Conservation (phyloP, 2,329 filamentous ascomycete genomes). For the Fusarium zealandicum region DNA sequence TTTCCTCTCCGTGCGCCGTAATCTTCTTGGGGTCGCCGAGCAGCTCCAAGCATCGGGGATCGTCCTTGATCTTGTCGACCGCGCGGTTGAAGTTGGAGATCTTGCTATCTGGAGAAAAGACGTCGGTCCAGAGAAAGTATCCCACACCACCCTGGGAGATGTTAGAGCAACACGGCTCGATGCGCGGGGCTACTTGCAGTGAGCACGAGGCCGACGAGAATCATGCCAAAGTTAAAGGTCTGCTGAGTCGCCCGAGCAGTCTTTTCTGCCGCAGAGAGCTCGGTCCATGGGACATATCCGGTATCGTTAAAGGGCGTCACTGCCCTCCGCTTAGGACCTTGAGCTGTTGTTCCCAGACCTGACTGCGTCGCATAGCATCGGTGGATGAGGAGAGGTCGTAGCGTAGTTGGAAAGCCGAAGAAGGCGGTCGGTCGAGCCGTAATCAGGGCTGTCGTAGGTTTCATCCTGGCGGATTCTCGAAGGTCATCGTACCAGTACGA, state of each 20-base stretch:
- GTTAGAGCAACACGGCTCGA: slow-evolving; percentile 4
- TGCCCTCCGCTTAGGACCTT: slow-evolving; percentile 65
- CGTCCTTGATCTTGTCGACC: slow-evolving; percentile 77
- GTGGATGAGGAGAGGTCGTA: slow-evolving; percentile 49
- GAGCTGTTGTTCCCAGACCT: slow-evolving; percentile 48
- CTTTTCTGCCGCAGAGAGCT: slow-evolving; percentile 80
- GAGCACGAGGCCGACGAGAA: slow-evolving; percentile 75
- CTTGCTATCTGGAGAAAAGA: slow-evolving; percentile 85
- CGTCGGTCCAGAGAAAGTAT: slow-evolving; percentile 81
- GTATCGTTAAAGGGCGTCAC: slow-evolving; percentile 89
- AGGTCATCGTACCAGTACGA: slow-evolving; percentile 46
- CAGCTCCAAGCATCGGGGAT: slow-evolving; percentile 73
- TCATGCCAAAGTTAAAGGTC: slow-evolving; percentile 83
- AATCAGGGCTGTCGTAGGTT: slow-evolving; percentile 49
- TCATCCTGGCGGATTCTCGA: slow-evolving; percentile 54
- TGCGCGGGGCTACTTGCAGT: slow-evolving; percentile 62
- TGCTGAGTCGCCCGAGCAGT: slow-evolving; percentile 86
- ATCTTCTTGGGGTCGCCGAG: slow-evolving; percentile 81
- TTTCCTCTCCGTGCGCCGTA: slow-evolving; percentile 80
- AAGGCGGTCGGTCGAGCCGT: slow-evolving; percentile 46
- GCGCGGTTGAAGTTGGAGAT: slow-evolving; percentile 88
- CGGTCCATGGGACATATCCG: slow-evolving; percentile 79
- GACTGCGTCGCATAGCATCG: slow-evolving; percentile 68
- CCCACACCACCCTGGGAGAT: slow-evolving; percentile 71
- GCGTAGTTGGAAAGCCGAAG: slow-evolving; percentile 39